Conservation (phyloP, 164 flowering plant genomes). For the Vitis labrusca region DNA sequence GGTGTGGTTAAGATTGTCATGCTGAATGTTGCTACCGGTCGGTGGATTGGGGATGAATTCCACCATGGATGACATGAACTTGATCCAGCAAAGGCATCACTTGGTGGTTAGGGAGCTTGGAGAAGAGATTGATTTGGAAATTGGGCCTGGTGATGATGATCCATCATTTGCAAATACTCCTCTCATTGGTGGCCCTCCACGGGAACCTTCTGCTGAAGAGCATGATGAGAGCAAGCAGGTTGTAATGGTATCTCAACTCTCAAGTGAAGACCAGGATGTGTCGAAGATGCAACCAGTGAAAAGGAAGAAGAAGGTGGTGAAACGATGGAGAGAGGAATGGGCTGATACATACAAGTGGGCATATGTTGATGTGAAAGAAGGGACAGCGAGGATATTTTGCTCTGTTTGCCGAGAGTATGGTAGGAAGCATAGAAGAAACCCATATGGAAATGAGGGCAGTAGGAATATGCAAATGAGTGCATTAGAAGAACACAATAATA, state of each 20-base stretch:
- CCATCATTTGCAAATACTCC: constrained; percentile 68
- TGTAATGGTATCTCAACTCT: constrained; percentile 54
- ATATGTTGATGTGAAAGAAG: constrained; percentile 89
- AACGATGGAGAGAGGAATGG: constrained; percentile 99
- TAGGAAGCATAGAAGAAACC: constrained; percentile 92
- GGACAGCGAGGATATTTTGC: constrained; percentile 93
- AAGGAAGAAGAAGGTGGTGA: constrained; percentile 96
- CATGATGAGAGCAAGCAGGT: constrained; percentile 74
- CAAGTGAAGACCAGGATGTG: constrained; percentile 68
- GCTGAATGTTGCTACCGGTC: constrained; percentile 75
- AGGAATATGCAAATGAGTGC: constrained; percentile 99
- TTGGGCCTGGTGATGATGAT: constrained; percentile 91
- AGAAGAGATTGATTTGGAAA: constrained; percentile 96
- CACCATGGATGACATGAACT: constrained; percentile 87
- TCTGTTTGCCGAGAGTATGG: constrained; percentile 95
- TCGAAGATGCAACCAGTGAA: constrained; percentile 58
- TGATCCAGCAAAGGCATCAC: constrained; percentile 91
- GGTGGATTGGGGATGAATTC: constrained; percentile 71
- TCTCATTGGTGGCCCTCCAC: constrained; percentile 59
- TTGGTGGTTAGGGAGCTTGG: constrained; percentile 83
- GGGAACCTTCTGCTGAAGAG: constrained; percentile 68
- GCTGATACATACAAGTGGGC: constrained; percentile 99
- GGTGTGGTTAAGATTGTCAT: constrained; percentile 34
- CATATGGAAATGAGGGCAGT: constrained; percentile 99
- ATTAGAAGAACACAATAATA: constrained; percentile 94